These are phyloP conservation scores for Millerago galiae DNA, from an alignment of 805 yeast genomes.

Conservation along the genomic window DNA sequence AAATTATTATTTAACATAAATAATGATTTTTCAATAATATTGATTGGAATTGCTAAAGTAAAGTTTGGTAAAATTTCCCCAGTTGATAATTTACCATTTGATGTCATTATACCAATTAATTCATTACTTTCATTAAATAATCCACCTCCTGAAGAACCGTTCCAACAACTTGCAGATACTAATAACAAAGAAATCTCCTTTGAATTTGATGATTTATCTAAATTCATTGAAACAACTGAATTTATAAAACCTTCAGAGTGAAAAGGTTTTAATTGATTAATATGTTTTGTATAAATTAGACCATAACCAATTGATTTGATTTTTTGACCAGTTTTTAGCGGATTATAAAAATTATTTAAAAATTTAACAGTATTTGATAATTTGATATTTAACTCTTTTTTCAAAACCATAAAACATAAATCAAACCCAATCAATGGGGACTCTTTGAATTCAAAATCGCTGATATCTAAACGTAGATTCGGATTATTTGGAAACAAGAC, in stretches of 20 bases:
- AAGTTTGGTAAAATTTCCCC: slow-evolving; percentile 25
- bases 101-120: slow-evolving; percentile 24
- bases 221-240: slow-evolving; percentile 9
- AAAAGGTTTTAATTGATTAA: slow-evolving; percentile 13
- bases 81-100: slow-evolving; percentile 22
- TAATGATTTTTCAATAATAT: slow-evolving; percentile 18
- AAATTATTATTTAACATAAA: slow-evolving; percentile 12
- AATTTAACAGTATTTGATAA: slow-evolving; percentile 12
- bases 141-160: slow-evolving; percentile 27
- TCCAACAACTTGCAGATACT: slow-evolving; percentile 25
- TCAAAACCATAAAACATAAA: slow-evolving; percentile 18
- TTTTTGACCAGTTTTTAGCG: slow-evolving; percentile 11
- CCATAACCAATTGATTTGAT: slow-evolving; percentile 24
- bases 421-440: slow-evolving; percentile 23
- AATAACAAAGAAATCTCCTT: slow-evolving; percentile 15
- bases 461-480: slow-evolving; percentile 1
- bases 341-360: slow-evolving; percentile 1
- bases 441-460: slow-evolving; percentile 10
- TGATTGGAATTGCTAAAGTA: slow-evolving; percentile 22
- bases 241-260: slow-evolving; percentile 19
- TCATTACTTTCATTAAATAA: slow-evolving; percentile 19
- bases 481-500: slow-evolving; percentile 11
- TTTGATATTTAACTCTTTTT: slow-evolving; percentile 1
- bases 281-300: slow-evolving; percentile 11
- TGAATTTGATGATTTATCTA: slow-evolving; percentile 6